Evolutionary conservation across 192 early-diverging fungal genomes (phyloP).

Genomic region (Funneliformis mosseae): DNA sequence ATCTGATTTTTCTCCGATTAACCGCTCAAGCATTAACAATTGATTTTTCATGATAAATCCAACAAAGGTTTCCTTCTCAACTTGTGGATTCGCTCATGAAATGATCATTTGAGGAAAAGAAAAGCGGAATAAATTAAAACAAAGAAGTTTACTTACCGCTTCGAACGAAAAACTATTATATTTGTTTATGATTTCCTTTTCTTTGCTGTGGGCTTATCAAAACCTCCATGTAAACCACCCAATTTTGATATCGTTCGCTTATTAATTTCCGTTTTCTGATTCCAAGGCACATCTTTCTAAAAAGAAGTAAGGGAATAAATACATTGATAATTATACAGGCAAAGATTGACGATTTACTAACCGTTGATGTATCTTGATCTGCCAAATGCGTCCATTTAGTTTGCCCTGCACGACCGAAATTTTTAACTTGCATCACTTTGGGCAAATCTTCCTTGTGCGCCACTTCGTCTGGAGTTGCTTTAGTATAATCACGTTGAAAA

Average conservation of each 20-base stretch:
- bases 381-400: slow-evolving; percentile 89
- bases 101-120: not conserved
- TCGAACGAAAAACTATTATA: not conserved
- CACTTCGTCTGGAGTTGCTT: slow-evolving; percentile 72
- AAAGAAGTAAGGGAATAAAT: not conserved
- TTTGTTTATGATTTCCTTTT: slow-evolving; percentile 14
- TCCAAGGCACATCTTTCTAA: slow-evolving; percentile 23
- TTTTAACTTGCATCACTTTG: slow-evolving; percentile 88
- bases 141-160: not conserved
- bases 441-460: slow-evolving; percentile 74
- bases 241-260: slow-evolving; percentile 11
- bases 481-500: slow-evolving; percentile 66
- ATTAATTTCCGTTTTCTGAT: slow-evolving; percentile 19
- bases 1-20: not conserved
- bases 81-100: not conserved
- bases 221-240: slow-evolving; percentile 30
- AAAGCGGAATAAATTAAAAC: not conserved
- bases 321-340: not conserved
- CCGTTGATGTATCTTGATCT: slow-evolving; percentile 77
- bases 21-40: too few relatives aligned
- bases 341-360: not conserved
- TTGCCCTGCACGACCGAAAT: slow-evolving; percentile 82
- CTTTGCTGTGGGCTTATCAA: slow-evolving; percentile 29
- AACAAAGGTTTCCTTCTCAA: not conserved
- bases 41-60: not conserved